phyloP scores from a whole-genome alignment of 768 basidiomycete genomes.

The Cystobasidium onofrii region DNA sequence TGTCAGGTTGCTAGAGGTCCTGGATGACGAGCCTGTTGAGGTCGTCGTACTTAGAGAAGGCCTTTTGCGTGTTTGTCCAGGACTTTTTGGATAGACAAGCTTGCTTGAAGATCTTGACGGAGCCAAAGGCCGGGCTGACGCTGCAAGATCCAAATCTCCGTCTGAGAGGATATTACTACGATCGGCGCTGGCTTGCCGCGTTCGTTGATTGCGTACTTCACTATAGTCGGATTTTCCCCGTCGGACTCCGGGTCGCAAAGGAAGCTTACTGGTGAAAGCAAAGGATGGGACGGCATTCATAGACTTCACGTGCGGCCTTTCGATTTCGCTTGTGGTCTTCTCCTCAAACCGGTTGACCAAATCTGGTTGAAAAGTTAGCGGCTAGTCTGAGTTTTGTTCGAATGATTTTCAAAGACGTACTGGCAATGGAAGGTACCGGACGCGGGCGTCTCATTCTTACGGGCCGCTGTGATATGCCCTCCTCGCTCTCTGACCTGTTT shows the following conservation, averaged over 20 bases:
- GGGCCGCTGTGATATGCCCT: background rate
- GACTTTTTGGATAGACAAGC: background rate
- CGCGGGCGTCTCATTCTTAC: background rate
- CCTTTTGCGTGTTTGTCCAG: background rate
- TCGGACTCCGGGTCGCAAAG: slow-evolving; percentile 3
- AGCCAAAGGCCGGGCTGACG: background rate
- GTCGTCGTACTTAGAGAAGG: background rate
- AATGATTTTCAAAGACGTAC: background rate
- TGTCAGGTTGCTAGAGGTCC: slow-evolving; percentile 5
- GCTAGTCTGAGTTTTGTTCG: no score
- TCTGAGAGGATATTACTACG: slow-evolving; percentile 12
- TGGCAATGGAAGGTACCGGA: slow-evolving; percentile 22
- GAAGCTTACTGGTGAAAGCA: background rate
- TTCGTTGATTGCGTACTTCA: background rate
- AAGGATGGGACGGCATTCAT: background rate
- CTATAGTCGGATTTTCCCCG: slow-evolving; percentile 23
- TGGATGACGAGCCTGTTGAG: background rate
- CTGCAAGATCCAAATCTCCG: background rate
- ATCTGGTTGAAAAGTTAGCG: background rate
- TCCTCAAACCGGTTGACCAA: slow-evolving; percentile 22
- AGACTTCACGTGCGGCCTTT: background rate
- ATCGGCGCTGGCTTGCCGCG: background rate
- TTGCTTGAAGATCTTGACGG: background rate
- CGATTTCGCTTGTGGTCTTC: background rate
- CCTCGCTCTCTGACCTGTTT: slow-evolving; percentile 16